Evolutionary conservation across 805 yeast genomes (phyloP).

Genomic region (Suhomyces sp.): DNA sequence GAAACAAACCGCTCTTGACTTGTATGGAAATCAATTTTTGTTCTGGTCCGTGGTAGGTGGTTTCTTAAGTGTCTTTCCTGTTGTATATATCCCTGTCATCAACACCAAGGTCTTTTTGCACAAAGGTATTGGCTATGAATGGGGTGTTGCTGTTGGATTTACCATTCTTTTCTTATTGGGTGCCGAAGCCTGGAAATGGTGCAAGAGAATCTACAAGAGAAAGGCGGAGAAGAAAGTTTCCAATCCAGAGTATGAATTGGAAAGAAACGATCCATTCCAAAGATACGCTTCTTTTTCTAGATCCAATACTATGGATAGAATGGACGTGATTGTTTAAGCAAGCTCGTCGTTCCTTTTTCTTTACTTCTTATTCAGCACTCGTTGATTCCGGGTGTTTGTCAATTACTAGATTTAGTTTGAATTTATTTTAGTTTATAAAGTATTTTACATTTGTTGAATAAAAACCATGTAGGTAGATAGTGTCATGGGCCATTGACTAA

Average conservation of each 20-base stretch:
- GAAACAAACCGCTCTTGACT: constrained; percentile 59
- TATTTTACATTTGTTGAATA: too few species aligned
- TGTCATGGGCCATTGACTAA: too few species aligned
- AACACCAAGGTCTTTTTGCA: constrained; percentile 75
- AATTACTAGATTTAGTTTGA: too few species aligned
- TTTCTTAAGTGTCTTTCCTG: constrained; percentile 71
- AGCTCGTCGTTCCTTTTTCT: too few species aligned
- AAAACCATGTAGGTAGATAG: too few species aligned
- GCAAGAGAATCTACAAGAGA: constrained; percentile 57
- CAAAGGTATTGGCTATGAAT: constrained; percentile 68
- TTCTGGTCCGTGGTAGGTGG: constrained; percentile 81
- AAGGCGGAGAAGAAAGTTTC: constrained; percentile 33
- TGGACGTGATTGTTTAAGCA: constrained; percentile 5
- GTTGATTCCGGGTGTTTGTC: too few species aligned
- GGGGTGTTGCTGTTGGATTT: constrained; percentile 72
- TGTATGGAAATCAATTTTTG: constrained; percentile 73
- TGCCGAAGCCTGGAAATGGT: constrained; percentile 66
- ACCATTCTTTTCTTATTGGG: constrained; percentile 56
- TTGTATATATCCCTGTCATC: constrained; percentile 85
- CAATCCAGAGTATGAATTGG: constrained; percentile 65
- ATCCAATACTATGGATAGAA: constrained; percentile 42
- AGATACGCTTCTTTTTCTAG: constrained; percentile 60
- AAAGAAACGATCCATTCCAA: constrained; percentile 60
- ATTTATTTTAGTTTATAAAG: too few species aligned
- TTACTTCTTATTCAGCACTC: too few species aligned